Evolutionary conservation across 1,139 yeast species (phyloP).

Genomic region (Diutina scorzettiae): DNA sequence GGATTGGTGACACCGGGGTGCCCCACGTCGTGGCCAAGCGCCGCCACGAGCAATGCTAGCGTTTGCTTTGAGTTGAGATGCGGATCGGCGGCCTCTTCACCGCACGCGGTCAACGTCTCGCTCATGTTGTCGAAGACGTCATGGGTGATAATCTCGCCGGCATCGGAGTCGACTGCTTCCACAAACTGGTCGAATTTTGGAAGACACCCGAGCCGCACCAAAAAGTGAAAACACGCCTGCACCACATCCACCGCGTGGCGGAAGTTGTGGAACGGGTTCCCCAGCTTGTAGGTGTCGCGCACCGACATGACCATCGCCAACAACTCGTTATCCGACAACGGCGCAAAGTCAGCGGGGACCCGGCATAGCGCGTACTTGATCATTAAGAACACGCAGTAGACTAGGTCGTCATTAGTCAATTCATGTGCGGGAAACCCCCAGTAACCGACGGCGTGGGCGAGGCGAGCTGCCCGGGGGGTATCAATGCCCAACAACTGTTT

Average conservation of each 20-base stretch:
- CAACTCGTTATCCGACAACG: slow-evolving; percentile 31
- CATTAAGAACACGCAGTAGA: slow-evolving; percentile 48
- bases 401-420: slow-evolving; percentile 53
- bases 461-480: slow-evolving; percentile 4
- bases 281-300: slow-evolving; percentile 68
- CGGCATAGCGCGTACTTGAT: slow-evolving; percentile 30
- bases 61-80: slow-evolving; percentile 35
- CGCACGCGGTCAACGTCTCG: background rate
- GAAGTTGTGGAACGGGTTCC: slow-evolving; percentile 88
- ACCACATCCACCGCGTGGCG: slow-evolving; percentile 92
- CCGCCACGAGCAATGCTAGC: slow-evolving; percentile 59
- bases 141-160: background rate
- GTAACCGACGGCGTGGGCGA: slow-evolving; percentile 27
- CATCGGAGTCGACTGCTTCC: slow-evolving; percentile 15
- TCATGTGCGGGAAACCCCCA: slow-evolving; percentile 64
- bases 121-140: background rate
- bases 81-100: background rate
- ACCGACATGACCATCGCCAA: slow-evolving; percentile 49
- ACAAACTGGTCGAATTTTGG: slow-evolving; percentile 29
- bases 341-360: slow-evolving; percentile 12
- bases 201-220: slow-evolving; percentile 36
- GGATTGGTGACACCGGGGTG: slow-evolving; percentile 92
- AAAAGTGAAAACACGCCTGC: slow-evolving; percentile 72
- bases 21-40: slow-evolving; percentile 91
- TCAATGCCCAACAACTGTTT: slow-evolving; percentile 14